A percentile compares a stretch with the other conserved stretches of the same genome.
Conservation (phyloP, 2,329 filamentous ascomycete species). For the Dissoconium aciculare region DNA sequence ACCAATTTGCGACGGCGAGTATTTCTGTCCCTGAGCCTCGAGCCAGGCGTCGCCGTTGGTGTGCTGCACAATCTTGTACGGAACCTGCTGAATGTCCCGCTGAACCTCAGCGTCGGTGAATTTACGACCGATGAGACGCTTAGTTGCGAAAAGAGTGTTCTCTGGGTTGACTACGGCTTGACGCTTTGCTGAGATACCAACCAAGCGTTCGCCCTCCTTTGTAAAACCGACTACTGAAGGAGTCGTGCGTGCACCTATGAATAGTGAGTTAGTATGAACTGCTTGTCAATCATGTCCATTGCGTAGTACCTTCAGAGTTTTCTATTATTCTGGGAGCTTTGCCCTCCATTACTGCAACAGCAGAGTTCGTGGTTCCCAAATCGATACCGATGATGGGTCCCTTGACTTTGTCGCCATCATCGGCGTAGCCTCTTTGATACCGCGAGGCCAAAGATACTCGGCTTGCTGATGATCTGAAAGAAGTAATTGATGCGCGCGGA, state of each 20-base stretch:
- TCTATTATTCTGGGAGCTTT: constrained; percentile 92
- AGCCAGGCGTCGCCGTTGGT: constrained; percentile 95
- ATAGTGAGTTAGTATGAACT: not conserved
- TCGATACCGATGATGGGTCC: constrained; percentile 97
- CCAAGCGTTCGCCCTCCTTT: constrained; percentile 86
- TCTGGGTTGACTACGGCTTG: constrained; percentile 97
- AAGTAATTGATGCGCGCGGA: constrained; percentile 23
- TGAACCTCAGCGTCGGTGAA: constrained; percentile 89
- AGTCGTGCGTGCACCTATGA: constrained; percentile 66
- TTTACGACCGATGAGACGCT: constrained; percentile 96
- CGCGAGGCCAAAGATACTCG: constrained; percentile 57
- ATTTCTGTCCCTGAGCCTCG: constrained; percentile 80
- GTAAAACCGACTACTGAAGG: constrained; percentile 92
- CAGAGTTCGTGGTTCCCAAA: constrained; percentile 94
- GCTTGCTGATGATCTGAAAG: constrained; percentile 24
- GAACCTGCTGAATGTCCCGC: constrained; percentile 92
- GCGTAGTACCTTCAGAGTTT: constrained; percentile 88
- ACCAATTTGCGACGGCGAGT: constrained; percentile 96
- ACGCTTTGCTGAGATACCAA: constrained; percentile 94
- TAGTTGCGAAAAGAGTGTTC: constrained; percentile 95
- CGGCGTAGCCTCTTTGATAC: constrained; percentile 54
- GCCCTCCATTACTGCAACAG: constrained; percentile 94
- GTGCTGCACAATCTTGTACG: constrained; percentile 98
- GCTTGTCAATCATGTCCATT: not conserved
- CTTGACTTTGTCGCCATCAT: constrained; percentile 68